Conservation (phyloP, 306 rosid genomes). For the Trichosanthes truncata region DNA sequence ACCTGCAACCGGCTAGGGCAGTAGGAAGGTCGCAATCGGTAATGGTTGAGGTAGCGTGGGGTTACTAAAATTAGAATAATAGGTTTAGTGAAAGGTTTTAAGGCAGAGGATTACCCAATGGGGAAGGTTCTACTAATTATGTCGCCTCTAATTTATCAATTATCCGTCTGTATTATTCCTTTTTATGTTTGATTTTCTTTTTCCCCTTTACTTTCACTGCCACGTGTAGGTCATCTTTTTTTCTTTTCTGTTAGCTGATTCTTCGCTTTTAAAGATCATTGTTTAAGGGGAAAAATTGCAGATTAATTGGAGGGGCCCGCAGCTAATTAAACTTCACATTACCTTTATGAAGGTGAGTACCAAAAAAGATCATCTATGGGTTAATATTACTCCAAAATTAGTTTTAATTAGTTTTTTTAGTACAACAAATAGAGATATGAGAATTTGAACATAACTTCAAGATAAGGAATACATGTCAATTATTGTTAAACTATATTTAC, state of each 20-base stretch:
- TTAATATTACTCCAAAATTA: neutral
- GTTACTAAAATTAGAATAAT: constrained; percentile 48
- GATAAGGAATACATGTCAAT: too few relatives aligned
- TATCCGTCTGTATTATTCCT: neutral
- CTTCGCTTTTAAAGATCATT: neutral
- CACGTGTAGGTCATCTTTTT: constrained; percentile 22
- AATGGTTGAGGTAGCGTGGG: constrained; percentile 14
- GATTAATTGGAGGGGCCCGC: neutral
- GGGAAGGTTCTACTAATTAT: constrained; percentile 30
- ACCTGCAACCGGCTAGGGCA: constrained; percentile 38
- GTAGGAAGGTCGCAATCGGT: constrained; percentile 26
- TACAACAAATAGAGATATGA: too few relatives aligned
- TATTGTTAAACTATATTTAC: too few relatives aligned
- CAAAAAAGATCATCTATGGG: neutral
- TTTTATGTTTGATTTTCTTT: neutral
- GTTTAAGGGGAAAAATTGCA: neutral
- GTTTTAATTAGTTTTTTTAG: too few relatives aligned
- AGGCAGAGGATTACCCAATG: constrained; percentile 43
- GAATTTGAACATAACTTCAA: too few relatives aligned
- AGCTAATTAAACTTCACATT: neutral
- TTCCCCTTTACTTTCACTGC: constrained; percentile 14
- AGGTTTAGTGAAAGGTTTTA: constrained; percentile 30
- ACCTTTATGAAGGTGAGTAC: neutral
- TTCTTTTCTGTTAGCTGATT: neutral
- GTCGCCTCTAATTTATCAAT: neutral